Conservation (phyloP, 2,329 filamentous ascomycete genomes). For the Aureobasidium sp. region DNA sequence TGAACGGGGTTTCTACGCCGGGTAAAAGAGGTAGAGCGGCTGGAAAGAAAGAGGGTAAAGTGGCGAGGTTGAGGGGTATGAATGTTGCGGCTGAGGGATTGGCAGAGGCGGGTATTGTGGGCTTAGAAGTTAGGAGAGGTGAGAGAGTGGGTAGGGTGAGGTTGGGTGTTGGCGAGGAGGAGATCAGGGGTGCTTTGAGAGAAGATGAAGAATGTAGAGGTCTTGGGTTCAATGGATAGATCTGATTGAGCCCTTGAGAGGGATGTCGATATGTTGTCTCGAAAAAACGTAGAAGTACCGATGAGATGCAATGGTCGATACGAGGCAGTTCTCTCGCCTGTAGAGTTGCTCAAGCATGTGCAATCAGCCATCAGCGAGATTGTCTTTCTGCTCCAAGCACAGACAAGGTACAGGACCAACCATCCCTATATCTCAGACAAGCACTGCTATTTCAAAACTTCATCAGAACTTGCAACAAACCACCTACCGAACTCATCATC, state of each 20-base stretch:
- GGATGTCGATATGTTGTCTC: no score
- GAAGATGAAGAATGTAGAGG: constrained; percentile 83
- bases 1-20: constrained; percentile 17
- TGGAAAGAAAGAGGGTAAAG: constrained; percentile 24
- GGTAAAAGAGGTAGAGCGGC: constrained; percentile 25
- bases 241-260: not conserved
- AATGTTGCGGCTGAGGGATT: constrained; percentile 71
- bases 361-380: no score
- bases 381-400: no score
- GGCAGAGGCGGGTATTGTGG: constrained; percentile 78
- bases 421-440: no score
- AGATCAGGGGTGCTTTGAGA: constrained; percentile 77
- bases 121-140: constrained; percentile 66
- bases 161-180: constrained; percentile 80
- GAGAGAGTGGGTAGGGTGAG: constrained; percentile 84
- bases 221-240: constrained; percentile 50
- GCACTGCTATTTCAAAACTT: no score
- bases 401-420: no score
- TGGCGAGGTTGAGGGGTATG: constrained; percentile 50
- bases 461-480: no score
- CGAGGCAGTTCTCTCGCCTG: no score
- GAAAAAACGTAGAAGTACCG: no score
- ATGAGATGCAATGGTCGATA: no score
- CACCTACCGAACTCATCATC: no score
- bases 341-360: no score